Percentiles rank a stretch among this genome's conserved stretches.
Conservation (phyloP, 805 yeast genomes). For the Yamadazyma nakazawae region DNA sequence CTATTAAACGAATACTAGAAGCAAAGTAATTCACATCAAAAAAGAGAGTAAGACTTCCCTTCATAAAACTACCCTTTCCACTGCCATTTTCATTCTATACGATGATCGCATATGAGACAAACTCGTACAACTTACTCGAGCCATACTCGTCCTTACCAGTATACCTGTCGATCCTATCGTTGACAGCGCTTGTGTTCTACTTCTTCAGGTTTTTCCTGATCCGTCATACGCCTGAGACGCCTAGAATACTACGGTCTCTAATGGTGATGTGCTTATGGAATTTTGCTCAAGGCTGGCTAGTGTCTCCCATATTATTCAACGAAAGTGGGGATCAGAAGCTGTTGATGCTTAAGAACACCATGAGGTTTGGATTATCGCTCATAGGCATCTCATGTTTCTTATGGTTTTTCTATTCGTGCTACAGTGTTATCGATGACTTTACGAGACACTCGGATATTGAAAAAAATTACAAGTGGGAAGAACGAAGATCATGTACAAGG, state of each 20-base stretch:
- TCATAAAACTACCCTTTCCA: neutral
- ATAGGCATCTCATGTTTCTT: neutral
- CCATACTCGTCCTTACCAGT: neutral
- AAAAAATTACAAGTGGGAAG: neutral
- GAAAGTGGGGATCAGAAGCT: neutral
- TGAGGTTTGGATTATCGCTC: neutral
- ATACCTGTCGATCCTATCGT: neutral
- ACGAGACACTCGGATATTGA: neutral
- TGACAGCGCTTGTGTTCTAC: neutral
- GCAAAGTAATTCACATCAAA: neutral
- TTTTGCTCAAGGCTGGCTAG: neutral
- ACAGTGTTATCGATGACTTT: neutral
- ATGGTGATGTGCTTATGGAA: neutral
- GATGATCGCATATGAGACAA: neutral
- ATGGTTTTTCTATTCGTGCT: neutral
- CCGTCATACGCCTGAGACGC: neutral
- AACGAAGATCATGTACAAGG: neutral
- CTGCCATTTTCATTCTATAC: neutral
- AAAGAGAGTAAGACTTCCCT: neutral
- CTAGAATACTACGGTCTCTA: neutral
- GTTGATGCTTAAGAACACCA: neutral
- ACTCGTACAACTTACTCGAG: neutral
- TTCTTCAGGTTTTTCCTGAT: neutral
- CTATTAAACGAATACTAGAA: too few species aligned
- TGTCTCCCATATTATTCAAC: neutral